Percentiles rank a stretch among this genome's conserved stretches.
Evolutionary conservation across 192 early-diverging fungal genomes (phyloP).

Genomic region (Oehlia diaphana): DNA sequence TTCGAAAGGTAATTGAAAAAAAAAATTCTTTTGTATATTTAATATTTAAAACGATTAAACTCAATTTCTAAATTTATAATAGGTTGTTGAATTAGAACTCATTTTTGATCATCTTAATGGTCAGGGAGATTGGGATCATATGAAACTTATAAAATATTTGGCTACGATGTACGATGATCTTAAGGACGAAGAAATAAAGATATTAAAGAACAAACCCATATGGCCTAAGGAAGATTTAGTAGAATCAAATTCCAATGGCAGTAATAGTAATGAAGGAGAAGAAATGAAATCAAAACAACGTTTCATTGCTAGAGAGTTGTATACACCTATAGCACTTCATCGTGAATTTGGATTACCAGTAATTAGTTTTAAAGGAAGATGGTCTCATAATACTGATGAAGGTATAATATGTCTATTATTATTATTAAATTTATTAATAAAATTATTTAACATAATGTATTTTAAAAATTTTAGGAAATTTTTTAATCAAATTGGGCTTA

Average conservation of each 20-base stretch:
- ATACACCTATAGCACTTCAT: constrained; percentile 60
- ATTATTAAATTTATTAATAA: too few species aligned
- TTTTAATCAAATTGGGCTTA: constrained; percentile 54
- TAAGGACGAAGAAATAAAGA: constrained; percentile 55
- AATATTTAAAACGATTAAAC: too few species aligned
- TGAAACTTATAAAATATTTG: constrained; percentile 81
- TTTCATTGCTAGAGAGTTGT: constrained; percentile 61
- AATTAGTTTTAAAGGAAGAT: constrained; percentile 65
- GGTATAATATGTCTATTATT: neutral
- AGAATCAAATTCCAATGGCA: neutral
- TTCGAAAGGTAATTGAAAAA: constrained; percentile 61
- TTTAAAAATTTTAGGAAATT: constrained; percentile 36
- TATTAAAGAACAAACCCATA: constrained; percentile 61
- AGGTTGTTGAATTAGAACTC: constrained; percentile 80
- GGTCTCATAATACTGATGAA: constrained; percentile 34
- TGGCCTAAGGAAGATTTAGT: constrained; percentile 61
- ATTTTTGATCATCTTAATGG: constrained; percentile 76
- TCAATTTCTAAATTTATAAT: neutral
- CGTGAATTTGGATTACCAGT: constrained; percentile 63
- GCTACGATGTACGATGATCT: constrained; percentile 55
- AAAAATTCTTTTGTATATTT: too few species aligned
- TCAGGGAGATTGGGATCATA: constrained; percentile 79
- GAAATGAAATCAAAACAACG: too few species aligned
- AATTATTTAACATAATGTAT: too few species aligned
- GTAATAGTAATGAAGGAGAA: too few species aligned